Conservation (phyloP, 1,284 basidiomycete genomes). For the Papiliotrema flavescens region DNA sequence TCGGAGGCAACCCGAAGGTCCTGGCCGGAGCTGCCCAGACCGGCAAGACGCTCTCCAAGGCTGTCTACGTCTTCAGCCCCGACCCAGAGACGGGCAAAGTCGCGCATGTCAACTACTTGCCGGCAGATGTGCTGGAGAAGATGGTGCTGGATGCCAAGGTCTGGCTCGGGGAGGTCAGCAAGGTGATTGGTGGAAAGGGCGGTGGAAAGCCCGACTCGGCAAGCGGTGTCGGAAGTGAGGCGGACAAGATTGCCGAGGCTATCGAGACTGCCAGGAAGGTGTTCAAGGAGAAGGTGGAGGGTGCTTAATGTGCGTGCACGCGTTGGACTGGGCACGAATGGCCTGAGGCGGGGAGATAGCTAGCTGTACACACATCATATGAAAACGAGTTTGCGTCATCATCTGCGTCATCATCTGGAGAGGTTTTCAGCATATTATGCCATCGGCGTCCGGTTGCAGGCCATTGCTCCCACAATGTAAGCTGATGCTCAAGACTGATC, state of each 20-base stretch:
- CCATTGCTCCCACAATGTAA: too few species aligned
- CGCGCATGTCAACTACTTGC: conserved; percentile 81
- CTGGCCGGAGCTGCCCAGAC: conserved; percentile 64
- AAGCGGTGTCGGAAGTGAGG: conserved; percentile 75
- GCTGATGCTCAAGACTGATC: too few species aligned
- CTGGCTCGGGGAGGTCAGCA: conserved; percentile 76
- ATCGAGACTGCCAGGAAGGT: conserved; percentile 54
- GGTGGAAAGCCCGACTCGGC: conserved; percentile 88
- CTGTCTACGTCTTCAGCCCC: conserved; percentile 82
- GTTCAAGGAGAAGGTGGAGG: conserved; percentile 42
- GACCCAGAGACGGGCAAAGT: conserved; percentile 70
- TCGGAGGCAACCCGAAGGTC: conserved; percentile 70
- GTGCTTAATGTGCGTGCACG: conserved; percentile 3
- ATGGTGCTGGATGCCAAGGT: conserved; percentile 69
- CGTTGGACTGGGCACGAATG: too few species aligned
- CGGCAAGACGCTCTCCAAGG: conserved; percentile 70
- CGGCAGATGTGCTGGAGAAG: conserved; percentile 57
- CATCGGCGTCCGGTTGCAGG: too few species aligned
- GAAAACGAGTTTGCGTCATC: neutral
- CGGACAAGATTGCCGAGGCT: conserved; percentile 66
- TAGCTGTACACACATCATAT: neutral
- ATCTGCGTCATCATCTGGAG: too few species aligned
- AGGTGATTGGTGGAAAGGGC: conserved; percentile 83
- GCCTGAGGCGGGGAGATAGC: neutral
- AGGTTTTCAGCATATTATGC: too few species aligned